These are phyloP conservation scores for Plantago major DNA, from an alignment of 257 asterid genomes.

Conservation along the genomic window DNA sequence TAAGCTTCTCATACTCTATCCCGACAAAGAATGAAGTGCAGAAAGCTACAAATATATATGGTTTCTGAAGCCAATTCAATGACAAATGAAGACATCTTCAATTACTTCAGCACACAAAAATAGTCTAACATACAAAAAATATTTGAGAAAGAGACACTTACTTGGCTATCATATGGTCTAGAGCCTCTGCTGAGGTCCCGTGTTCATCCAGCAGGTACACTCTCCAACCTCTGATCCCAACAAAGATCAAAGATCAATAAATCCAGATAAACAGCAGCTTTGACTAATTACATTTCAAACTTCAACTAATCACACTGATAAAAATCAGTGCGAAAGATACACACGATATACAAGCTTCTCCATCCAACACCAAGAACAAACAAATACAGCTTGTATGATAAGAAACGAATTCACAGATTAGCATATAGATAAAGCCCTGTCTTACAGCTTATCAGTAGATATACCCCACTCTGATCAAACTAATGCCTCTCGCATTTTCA, in stretches of 20 bases:
- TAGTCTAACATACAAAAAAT: neutral
- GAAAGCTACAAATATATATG: no score
- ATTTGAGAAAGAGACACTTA: conserved; percentile 17
- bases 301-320: neutral
- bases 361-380: neutral
- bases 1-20: neutral
- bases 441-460: no score
- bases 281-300: neutral
- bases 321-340: neutral
- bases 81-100: neutral
- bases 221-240: conserved; percentile 77
- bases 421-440: no score
- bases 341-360: neutral
- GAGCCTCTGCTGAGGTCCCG: conserved; percentile 76
- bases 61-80: neutral
- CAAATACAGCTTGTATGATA: neutral
- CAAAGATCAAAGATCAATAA: neutral
- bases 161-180: conserved; percentile 63
- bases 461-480: no score
- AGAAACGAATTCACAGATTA: no score
- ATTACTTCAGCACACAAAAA: no score
- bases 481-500: no score
- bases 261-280: neutral
- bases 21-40: neutral
- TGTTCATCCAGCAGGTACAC: conserved; percentile 91